phyloP scores from a whole-genome alignment of 768 basidiomycete genomes.

The Termitomyces heimii region DNA sequence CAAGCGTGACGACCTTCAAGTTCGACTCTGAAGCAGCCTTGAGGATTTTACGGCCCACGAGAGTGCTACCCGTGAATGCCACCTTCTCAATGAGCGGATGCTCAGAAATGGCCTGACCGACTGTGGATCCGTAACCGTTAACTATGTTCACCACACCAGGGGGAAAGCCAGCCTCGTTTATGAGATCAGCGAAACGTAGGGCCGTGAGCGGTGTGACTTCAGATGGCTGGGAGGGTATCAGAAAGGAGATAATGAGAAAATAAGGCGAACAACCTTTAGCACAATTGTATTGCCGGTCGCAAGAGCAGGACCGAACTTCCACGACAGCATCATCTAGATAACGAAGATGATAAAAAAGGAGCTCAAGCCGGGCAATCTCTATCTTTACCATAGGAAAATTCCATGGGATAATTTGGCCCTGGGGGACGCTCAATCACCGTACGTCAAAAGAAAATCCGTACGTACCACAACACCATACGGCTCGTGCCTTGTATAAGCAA shows the following conservation, averaged over 20 bases:
- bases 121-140: constrained; percentile 54
- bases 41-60: constrained; percentile 74
- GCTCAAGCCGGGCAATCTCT: not conserved
- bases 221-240: constrained; percentile 38
- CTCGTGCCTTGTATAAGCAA: constrained; percentile 38
- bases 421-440: not conserved
- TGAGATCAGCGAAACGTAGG: constrained; percentile 41
- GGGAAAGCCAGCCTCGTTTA: constrained; percentile 65
- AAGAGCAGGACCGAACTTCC: constrained; percentile 25
- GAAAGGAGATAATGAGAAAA: not conserved
- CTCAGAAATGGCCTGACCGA: constrained; percentile 54
- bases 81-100: constrained; percentile 63
- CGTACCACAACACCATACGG: constrained; percentile 45
- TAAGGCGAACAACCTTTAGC: constrained; percentile 31
- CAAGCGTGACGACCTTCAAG: constrained; percentile 79
- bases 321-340: constrained; percentile 18
- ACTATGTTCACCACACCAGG: constrained; percentile 68
- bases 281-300: constrained; percentile 54
- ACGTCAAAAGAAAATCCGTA: not conserved
- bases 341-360: not conserved
- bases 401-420: constrained; percentile 57
- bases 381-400: constrained; percentile 29
- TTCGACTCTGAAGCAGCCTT: constrained; percentile 77
- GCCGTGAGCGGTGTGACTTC: constrained; percentile 63
- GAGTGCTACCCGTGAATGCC: constrained; percentile 83